These are phyloP conservation scores for Logfia minima DNA, from an alignment of 129 eudicot species.

Conservation along the genomic window DNA sequence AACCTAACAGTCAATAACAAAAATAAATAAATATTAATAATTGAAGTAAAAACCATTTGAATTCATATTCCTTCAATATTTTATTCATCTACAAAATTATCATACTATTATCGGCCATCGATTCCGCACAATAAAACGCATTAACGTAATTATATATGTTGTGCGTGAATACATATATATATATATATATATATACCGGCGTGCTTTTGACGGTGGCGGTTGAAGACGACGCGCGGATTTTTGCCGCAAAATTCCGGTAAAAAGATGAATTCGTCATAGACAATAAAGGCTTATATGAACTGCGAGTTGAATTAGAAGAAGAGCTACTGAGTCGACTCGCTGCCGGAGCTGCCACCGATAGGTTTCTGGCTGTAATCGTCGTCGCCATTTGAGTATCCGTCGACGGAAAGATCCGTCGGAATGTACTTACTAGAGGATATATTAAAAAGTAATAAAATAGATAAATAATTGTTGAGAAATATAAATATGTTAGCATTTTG, in stretches of 20 bases:
- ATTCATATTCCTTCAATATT: not conserved
- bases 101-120: not conserved
- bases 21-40: not conserved
- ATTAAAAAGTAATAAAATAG: not conserved
- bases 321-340: slow-evolving; percentile 37
- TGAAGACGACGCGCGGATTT: slow-evolving; percentile 42
- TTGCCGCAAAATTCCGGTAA: slow-evolving; percentile 28
- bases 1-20: not conserved
- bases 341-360: slow-evolving; percentile 18
- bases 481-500: not conserved
- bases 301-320: slow-evolving; percentile 3
- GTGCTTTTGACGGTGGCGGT: slow-evolving; percentile 38
- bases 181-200: slow-evolving; percentile 38
- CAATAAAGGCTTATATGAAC: slow-evolving; percentile 13
- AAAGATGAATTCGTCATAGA: slow-evolving; percentile 8
- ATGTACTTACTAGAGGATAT: not conserved
- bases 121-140: not conserved
- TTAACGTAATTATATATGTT: not conserved
- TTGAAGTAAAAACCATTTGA: not conserved
- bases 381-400: slow-evolving; percentile 24
- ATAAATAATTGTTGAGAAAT: not conserved
- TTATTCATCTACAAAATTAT: not conserved
- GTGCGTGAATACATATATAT: not conserved
- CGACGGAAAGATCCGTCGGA: slow-evolving; percentile 8
- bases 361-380: slow-evolving; percentile 16